A percentile compares a stretch with the other conserved stretches of the same genome.
Conservation (phyloP, 2,329 filamentous ascomycete species). For the Parascedosporium putredinis region DNA sequence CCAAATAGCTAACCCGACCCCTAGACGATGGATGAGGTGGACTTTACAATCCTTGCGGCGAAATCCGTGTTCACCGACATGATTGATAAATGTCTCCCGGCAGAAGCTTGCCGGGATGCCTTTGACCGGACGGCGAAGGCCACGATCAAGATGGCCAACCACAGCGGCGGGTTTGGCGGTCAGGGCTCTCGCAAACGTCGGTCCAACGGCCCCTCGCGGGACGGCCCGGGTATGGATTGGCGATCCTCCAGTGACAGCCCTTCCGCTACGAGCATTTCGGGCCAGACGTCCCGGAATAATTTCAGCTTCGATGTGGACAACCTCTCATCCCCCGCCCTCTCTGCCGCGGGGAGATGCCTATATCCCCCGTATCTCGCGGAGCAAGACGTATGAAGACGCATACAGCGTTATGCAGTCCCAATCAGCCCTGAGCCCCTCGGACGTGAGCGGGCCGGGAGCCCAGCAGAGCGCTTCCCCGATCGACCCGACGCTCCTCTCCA, state of each 20-base stretch:
- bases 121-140: conserved; percentile 93
- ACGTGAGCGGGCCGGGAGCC: background rate
- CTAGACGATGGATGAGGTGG: conserved; percentile 85
- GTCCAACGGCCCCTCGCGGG: conserved; percentile 12
- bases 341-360: conserved; percentile 23
- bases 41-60: conserved; percentile 87
- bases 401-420: conserved; percentile 20
- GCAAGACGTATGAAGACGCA: conserved; percentile 18
- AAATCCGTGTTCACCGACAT: conserved; percentile 87
- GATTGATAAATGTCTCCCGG: conserved; percentile 88
- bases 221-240: conserved; percentile 19
- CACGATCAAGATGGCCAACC: conserved; percentile 89
- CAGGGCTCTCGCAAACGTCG: conserved; percentile 18
- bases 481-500: conserved; percentile 35
- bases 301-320: conserved; percentile 27
- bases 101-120: conserved; percentile 87
- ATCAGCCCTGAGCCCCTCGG: conserved; percentile 18
- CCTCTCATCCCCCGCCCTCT: conserved; percentile 29
- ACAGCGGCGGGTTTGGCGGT: conserved; percentile 67
- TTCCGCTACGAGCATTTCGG: conserved; percentile 15
- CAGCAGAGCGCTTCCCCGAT: conserved; percentile 19
- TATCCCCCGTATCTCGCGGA: conserved; percentile 29
- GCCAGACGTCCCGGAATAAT: conserved; percentile 2
- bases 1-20: conserved; percentile 19
- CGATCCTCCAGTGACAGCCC: conserved; percentile 17